Conservation (phyloP, 139 green algal genomes). For the Pycnococcus provasolii region DNA sequence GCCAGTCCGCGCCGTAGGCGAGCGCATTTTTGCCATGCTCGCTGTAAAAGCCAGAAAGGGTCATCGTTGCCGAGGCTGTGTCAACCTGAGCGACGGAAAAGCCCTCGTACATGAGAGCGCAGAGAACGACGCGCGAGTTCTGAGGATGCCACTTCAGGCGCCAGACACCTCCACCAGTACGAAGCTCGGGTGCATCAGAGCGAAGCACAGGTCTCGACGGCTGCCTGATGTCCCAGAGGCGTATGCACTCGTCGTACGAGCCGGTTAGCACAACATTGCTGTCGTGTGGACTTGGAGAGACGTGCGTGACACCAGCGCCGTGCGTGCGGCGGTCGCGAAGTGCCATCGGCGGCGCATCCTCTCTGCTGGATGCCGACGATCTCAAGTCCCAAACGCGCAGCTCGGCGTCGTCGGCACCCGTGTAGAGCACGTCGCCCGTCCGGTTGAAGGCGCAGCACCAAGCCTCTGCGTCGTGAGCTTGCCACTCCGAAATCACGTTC, state of each 20-base stretch:
- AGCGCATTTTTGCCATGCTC: slow-evolving; percentile 12
- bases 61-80: not conserved
- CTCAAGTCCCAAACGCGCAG: slow-evolving; percentile 15
- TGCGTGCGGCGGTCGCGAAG: not conserved
- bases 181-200: slow-evolving; percentile 28
- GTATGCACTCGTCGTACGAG: slow-evolving; percentile 18
- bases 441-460: slow-evolving; percentile 13
- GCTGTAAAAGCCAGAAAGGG: not conserved
- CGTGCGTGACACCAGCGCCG: slow-evolving; percentile 20
- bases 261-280: slow-evolving; percentile 11
- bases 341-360: too few species aligned
- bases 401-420: slow-evolving; percentile 18
- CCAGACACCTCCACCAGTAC: slow-evolving; percentile 70
- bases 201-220: slow-evolving; percentile 14
- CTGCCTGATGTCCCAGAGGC: slow-evolving; percentile 59
- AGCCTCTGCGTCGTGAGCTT: slow-evolving; percentile 11
- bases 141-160: slow-evolving; percentile 61
- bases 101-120: slow-evolving; percentile 74
- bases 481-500: not conserved
- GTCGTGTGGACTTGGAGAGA: slow-evolving; percentile 9
- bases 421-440: slow-evolving; percentile 8
- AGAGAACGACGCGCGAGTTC: slow-evolving; percentile 43
- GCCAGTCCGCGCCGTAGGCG: slow-evolving; percentile 23
- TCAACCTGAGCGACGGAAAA: slow-evolving; percentile 38
- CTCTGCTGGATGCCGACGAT: not conserved